Conservation (phyloP, 371 early-diverging fungal species). For the Mortierella sp. region DNA sequence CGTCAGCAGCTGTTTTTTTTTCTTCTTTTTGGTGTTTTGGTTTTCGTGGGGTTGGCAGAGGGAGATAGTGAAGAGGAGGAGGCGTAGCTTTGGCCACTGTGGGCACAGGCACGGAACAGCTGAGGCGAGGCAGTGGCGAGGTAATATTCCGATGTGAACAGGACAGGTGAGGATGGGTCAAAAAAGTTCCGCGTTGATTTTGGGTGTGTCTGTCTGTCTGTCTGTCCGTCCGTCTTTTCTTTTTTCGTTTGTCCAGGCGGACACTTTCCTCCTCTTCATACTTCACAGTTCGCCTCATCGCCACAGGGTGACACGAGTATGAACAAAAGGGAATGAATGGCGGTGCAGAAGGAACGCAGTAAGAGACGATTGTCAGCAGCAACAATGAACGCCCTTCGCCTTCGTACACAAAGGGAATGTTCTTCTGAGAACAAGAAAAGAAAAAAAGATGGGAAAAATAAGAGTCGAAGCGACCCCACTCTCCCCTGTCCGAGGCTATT, state of each 20-base stretch:
- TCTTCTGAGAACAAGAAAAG: neutral
- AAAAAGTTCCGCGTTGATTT: neutral
- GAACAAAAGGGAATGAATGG: neutral
- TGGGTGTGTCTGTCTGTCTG: neutral
- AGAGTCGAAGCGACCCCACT: neutral
- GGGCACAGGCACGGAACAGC: no score
- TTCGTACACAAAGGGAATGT: neutral
- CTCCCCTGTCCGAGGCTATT: neutral
- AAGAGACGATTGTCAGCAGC: neutral
- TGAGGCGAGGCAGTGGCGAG: no score
- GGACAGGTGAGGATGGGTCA: neutral
- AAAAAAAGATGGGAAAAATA: neutral
- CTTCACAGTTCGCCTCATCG: neutral
- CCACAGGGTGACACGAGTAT: constrained; percentile 10
- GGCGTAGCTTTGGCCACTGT: neutral
- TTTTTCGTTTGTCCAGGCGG: constrained; percentile 2
- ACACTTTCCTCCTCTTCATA: neutral
- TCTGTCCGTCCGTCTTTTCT: neutral
- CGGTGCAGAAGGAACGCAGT: constrained; percentile 2
- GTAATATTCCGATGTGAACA: neutral
- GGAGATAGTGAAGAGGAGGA: neutral
- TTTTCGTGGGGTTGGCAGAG: neutral
- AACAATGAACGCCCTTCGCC: no score
- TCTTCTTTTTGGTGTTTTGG: constrained; percentile 7
- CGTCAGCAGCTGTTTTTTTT: neutral